Evolutionary conservation across 164 flowering plant genomes (phyloP).

Genomic region (Piper betle): DNA sequence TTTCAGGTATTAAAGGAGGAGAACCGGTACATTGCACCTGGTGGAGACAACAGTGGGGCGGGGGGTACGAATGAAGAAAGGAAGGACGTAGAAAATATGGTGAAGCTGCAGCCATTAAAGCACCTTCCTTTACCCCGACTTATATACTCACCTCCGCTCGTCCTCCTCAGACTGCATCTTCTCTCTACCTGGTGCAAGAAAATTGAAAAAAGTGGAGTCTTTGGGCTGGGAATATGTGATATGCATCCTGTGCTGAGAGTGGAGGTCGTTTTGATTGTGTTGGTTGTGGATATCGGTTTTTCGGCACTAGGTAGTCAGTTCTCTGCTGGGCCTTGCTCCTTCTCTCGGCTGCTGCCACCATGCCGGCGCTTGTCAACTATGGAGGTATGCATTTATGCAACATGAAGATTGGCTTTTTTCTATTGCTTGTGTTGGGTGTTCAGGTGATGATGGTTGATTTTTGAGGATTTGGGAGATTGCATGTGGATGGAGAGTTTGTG

Average conservation of each 20-base stretch:
- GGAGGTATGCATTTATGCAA: conserved; percentile 8
- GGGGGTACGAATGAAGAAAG: neutral
- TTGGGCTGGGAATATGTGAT: conserved; percentile 2
- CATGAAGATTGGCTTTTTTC: neutral
- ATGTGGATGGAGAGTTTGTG: neutral
- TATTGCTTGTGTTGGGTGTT: neutral
- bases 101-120: neutral
- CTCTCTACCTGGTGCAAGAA: conserved; percentile 2
- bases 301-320: conserved; percentile 11
- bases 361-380: conserved; percentile 26
- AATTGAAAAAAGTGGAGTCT: conserved; percentile 1
- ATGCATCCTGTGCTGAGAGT: conserved; percentile 11
- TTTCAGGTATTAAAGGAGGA: too few species aligned
- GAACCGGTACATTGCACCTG: neutral
- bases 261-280: neutral
- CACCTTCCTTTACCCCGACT: neutral
- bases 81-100: neutral
- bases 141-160: neutral
- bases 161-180: neutral
- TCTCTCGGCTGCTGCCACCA: conserved; percentile 5
- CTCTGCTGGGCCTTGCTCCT: conserved; percentile 1
- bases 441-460: neutral
- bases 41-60: neutral
- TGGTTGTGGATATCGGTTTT: conserved; percentile 2
- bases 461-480: neutral